Evolutionary conservation across 345 rosid genomes (phyloP).

Genomic region (Adansonia digitata): DNA sequence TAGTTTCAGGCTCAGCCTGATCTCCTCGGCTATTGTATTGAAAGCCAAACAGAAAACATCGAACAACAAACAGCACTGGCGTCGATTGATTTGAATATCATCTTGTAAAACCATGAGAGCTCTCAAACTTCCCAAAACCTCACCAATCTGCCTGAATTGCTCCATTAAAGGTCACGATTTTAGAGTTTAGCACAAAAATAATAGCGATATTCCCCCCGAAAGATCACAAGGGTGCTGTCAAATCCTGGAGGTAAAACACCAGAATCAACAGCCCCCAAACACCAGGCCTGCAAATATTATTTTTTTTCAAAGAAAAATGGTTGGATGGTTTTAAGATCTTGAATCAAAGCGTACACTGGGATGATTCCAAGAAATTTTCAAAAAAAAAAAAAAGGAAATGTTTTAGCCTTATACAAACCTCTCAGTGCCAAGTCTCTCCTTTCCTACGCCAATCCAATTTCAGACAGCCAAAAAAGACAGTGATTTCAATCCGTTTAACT

Average conservation of each 20-base stretch:
- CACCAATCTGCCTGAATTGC: constrained; percentile 77
- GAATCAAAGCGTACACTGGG: neutral
- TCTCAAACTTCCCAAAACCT: constrained; percentile 81
- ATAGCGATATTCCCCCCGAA: constrained; percentile 31
- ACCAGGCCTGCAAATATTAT: neutral
- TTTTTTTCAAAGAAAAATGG: neutral
- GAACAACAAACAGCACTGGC: constrained; percentile 66
- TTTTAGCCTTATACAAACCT: constrained; percentile 14
- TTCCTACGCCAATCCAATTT: constrained; percentile 3
- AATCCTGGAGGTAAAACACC: constrained; percentile 11
- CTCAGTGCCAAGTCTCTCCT: constrained; percentile 12
- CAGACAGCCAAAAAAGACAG: constrained; percentile 5
- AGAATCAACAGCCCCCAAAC: constrained; percentile 36
- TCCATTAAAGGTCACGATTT: neutral
- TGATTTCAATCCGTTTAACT: constrained; percentile 8
- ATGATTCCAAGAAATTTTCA: neutral
- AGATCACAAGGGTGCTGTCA: constrained; percentile 1
- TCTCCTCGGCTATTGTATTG: constrained; percentile 56
- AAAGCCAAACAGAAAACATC: constrained; percentile 61
- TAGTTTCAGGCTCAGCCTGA: constrained; percentile 62
- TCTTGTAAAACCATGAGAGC: constrained; percentile 86
- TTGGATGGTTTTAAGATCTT: neutral
- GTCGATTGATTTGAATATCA: constrained; percentile 61
- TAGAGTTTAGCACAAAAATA: neutral
- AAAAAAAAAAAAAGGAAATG: neutral